These are phyloP conservation scores for Acrodontium crateriforme DNA, from an alignment of 2,329 filamentous ascomycete species.

Conservation along the genomic window DNA sequence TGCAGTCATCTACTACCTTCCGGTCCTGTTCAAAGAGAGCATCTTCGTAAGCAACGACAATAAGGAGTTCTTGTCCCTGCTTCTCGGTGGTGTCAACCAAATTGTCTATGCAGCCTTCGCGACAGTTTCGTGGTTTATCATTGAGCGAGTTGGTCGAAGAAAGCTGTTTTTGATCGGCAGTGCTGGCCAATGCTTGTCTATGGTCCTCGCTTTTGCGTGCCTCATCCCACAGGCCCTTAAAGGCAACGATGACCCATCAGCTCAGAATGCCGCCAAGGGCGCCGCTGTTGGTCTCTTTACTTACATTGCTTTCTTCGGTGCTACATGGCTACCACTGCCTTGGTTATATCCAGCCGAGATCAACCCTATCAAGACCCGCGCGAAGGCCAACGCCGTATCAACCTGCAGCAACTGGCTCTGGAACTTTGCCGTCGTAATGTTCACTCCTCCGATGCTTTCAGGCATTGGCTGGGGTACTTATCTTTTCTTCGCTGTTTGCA, in stretches of 20 bases:
- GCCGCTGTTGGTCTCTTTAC: conserved; percentile 50
- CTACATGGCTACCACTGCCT: conserved; percentile 30
- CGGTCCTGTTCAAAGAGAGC: conserved; percentile 31
- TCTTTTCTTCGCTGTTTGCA: conserved; percentile 37
- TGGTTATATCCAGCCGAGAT: conserved; percentile 24
- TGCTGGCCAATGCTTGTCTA: conserved; percentile 40
- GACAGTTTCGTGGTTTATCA: conserved; percentile 47
- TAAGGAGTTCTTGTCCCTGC: conserved; percentile 30
- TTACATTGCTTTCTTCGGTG: conserved; percentile 56
- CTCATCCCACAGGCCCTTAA: conserved; percentile 26
- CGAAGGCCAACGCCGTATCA: conserved; percentile 41
- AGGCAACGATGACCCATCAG: too few relatives aligned
- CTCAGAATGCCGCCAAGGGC: conserved; percentile 27
- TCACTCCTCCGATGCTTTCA: conserved; percentile 26
- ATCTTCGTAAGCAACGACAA: conserved; percentile 34
- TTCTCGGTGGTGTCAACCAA: conserved; percentile 39
- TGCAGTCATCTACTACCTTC: conserved; percentile 32
- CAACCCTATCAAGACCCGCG: conserved; percentile 41
- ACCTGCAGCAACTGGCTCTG: conserved; percentile 38
- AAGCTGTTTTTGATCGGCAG: conserved; percentile 30
- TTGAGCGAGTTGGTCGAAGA: conserved; percentile 44
- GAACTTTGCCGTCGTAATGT: conserved; percentile 29
- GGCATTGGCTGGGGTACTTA: conserved; percentile 28
- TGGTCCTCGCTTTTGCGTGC: conserved; percentile 33
- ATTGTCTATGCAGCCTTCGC: conserved; percentile 43